These are phyloP conservation scores for Termitomyces sp. DNA, from an alignment of 768 basidiomycete species.

Conservation along the genomic window DNA sequence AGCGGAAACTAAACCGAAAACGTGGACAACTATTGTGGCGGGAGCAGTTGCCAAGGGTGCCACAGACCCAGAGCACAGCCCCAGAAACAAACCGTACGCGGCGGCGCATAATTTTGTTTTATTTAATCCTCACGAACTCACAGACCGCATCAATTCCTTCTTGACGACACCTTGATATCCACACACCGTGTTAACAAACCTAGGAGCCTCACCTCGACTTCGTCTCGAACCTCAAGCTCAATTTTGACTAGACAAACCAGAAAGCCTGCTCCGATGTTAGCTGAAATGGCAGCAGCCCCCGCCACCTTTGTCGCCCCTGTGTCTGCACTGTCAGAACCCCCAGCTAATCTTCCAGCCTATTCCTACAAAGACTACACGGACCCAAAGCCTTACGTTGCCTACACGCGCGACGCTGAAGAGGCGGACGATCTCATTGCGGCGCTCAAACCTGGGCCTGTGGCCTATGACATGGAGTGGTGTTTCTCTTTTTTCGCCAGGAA, in stretches of 20 bases:
- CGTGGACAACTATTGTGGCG: neutral
- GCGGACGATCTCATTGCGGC: conserved; percentile 24
- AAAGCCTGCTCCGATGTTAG: neutral
- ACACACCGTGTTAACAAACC: neutral
- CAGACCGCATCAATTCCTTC: conserved; percentile 4
- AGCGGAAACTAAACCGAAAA: neutral
- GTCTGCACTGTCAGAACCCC: neutral
- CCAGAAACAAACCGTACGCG: conserved; percentile 1
- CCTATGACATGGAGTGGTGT: conserved; percentile 31
- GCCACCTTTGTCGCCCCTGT: neutral
- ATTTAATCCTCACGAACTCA: too few species aligned
- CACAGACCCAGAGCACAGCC: neutral
- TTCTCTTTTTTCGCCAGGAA: conserved; percentile 10
- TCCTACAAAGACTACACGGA: conserved; percentile 24
- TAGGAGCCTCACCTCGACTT: neutral
- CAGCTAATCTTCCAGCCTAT: conserved; percentile 17
- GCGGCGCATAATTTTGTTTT: neutral
- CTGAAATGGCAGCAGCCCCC: neutral
- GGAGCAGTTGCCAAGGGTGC: neutral
- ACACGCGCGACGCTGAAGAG: conserved; percentile 24
- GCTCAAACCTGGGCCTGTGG: conserved; percentile 25
- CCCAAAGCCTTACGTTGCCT: conserved; percentile 21
- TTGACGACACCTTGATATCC: neutral
- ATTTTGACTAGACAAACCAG: neutral
- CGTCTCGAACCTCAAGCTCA: neutral